Conservation (phyloP, 805 yeast genomes). For the Wickerhamia fluorescens region DNA sequence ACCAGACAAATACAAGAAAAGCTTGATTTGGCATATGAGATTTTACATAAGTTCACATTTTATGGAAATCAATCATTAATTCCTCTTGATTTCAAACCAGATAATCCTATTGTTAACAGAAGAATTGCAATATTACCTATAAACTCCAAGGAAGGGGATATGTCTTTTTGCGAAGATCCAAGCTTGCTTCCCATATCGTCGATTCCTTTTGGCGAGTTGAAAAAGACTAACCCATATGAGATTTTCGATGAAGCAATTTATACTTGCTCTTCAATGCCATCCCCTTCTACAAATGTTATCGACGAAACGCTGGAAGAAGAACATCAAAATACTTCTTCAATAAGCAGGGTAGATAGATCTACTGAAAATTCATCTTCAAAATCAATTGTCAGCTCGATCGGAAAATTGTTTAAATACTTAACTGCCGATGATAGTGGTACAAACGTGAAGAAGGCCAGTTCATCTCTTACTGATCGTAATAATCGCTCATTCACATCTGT, state of each 20-base stretch:
- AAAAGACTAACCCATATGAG: slow-evolving; percentile 55
- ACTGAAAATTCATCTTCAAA: slow-evolving; percentile 2
- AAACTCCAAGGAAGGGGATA: slow-evolving; percentile 15
- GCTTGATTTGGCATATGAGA: slow-evolving; percentile 20
- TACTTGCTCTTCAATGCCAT: slow-evolving; percentile 20
- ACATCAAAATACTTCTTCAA: slow-evolving; percentile 1
- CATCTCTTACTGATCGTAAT: not conserved
- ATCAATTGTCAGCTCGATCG: slow-evolving; percentile 26
- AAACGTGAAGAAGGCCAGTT: not conserved
- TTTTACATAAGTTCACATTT: slow-evolving; percentile 20
- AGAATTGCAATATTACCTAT: slow-evolving; percentile 39
- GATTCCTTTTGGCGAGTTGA: slow-evolving; percentile 20
- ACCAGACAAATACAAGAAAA: slow-evolving; percentile 24
- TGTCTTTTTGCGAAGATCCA: slow-evolving; percentile 9
- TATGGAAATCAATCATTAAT: slow-evolving; percentile 12
- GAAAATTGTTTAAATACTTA: slow-evolving; percentile 29
- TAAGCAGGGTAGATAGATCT: not conserved
- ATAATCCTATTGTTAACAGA: slow-evolving; percentile 40
- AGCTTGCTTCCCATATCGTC: slow-evolving; percentile 8
- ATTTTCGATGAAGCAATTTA: slow-evolving; percentile 62
- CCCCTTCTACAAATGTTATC: slow-evolving; percentile 5
- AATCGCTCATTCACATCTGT: too few species aligned
- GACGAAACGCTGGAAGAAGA: slow-evolving; percentile 1
- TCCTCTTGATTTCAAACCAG: slow-evolving; percentile 25
- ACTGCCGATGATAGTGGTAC: slow-evolving; percentile 22